Percentiles rank a stretch among this genome's conserved stretches.
These are phyloP conservation scores for Mrakia hoshinonis DNA, from an alignment of 768 basidiomycete species.

Conservation along the genomic window DNA sequence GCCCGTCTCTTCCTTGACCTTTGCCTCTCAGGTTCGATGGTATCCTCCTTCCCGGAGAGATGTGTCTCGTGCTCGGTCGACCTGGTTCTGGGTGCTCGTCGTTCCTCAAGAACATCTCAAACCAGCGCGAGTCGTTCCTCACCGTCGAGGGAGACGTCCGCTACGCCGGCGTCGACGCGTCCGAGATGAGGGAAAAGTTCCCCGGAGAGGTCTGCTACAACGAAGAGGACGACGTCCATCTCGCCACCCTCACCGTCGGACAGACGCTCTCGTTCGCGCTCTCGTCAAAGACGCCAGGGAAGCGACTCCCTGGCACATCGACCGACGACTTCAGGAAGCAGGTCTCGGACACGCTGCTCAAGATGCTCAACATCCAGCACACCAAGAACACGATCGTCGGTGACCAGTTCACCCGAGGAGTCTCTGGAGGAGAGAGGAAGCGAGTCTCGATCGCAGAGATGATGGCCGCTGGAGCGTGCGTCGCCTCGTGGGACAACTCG, in stretches of 20 bases:
- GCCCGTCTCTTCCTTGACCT: not conserved
- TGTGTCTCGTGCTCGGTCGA: constrained; percentile 52
- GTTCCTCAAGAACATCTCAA: constrained; percentile 70
- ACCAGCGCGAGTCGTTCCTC: constrained; percentile 61
- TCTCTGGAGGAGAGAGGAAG: constrained; percentile 47
- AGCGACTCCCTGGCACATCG: constrained; percentile 41
- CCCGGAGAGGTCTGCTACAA: constrained; percentile 46
- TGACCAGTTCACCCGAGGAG: constrained; percentile 43
- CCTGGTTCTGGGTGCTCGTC: constrained; percentile 71
- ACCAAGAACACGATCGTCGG: constrained; percentile 44
- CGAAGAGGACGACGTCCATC: constrained; percentile 69
- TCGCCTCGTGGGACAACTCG: constrained; percentile 50
- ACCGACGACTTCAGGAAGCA: constrained; percentile 39
- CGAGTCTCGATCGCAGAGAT: constrained; percentile 46
- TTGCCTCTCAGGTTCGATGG: constrained; percentile 47
- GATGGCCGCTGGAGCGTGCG: constrained; percentile 39
- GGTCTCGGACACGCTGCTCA: constrained; percentile 44
- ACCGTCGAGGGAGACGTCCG: constrained; percentile 58
- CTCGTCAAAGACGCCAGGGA: constrained; percentile 55
- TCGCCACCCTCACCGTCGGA: constrained; percentile 57
- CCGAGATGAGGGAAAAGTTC: constrained; percentile 55
- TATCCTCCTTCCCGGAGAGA: constrained; percentile 55
- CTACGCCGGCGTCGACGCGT: constrained; percentile 66
- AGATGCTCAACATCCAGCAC: constrained; percentile 51
- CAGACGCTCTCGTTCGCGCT: constrained; percentile 52